Evolutionary conservation across 805 yeast species (phyloP).

Genomic region (Priceomyces castillae): DNA sequence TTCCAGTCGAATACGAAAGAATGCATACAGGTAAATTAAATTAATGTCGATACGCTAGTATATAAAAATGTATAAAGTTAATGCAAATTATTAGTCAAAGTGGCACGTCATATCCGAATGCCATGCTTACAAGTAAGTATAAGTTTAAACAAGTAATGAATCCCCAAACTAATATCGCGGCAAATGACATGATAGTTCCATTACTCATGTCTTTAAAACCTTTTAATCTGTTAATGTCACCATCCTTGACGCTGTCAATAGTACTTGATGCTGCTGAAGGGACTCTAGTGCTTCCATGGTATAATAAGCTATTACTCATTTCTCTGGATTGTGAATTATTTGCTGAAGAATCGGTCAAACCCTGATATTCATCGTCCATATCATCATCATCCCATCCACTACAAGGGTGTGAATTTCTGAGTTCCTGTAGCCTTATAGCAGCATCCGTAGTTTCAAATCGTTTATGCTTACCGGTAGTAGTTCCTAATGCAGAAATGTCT

Average conservation of each 20-base stretch:
- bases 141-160: conserved; percentile 68
- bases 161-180: conserved; percentile 65
- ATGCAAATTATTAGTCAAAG: conserved; percentile 10
- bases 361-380: conserved; percentile 20
- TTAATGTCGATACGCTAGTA: not conserved
- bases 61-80: not conserved
- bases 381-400: conserved; percentile 40
- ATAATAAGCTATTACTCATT: not conserved
- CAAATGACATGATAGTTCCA: conserved; percentile 49
- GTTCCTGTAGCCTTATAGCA: conserved; percentile 39
- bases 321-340: not conserved
- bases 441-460: conserved; percentile 36
- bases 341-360: conserved; percentile 10
- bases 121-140: conserved; percentile 52
- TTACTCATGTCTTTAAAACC: conserved; percentile 68
- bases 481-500: not conserved
- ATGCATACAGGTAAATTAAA: not conserved
- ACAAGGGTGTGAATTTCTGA: conserved; percentile 42
- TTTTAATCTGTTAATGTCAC: conserved; percentile 21
- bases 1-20: too few species aligned
- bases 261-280: not conserved
- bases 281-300: not conserved
- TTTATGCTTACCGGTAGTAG: conserved; percentile 6
- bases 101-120: conserved; percentile 29
- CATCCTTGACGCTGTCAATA: conserved; percentile 2